A percentile compares a stretch with the other conserved stretches of the same genome.
Conservation (phyloP, 495 filamentous ascomycete species). For the Evernia prunastri region DNA sequence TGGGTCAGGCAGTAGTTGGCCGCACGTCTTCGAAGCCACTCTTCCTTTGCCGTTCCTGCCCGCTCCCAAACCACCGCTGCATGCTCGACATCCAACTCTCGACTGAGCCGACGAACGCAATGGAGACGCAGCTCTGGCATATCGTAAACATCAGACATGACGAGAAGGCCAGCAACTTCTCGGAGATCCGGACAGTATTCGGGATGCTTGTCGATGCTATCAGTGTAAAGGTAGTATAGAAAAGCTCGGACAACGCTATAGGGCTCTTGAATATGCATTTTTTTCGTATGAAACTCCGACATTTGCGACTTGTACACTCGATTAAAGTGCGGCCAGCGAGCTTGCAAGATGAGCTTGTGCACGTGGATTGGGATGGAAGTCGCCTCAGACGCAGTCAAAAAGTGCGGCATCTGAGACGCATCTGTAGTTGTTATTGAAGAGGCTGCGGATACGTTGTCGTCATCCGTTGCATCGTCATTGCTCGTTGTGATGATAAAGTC, state of each 20-base stretch:
- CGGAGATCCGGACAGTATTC: constrained; percentile 63
- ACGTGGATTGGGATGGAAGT: constrained; percentile 87
- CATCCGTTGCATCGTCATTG: constrained; percentile 59
- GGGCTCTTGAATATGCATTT: constrained; percentile 95
- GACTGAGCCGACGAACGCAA: constrained; percentile 78
- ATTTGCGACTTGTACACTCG: constrained; percentile 87
- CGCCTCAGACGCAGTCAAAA: constrained; percentile 53
- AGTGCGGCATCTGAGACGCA: constrained; percentile 40
- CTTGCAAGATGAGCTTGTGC: constrained; percentile 85
- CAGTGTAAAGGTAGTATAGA: constrained; percentile 92
- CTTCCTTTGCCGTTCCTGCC: constrained; percentile 79
- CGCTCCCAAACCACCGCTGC: constrained; percentile 96
- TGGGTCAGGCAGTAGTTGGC: constrained; percentile 82
- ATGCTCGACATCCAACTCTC: constrained; percentile 87
- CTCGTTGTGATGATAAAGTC: constrained; percentile 84
- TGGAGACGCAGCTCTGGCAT: constrained; percentile 86
- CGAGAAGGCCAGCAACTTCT: constrained; percentile 90
- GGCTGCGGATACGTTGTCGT: constrained; percentile 49
- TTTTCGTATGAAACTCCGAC: constrained; percentile 91
- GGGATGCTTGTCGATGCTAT: constrained; percentile 67
- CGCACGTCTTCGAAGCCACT: constrained; percentile 84
- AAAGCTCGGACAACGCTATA: constrained; percentile 93
- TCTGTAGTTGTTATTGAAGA: constrained; percentile 29
- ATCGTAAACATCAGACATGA: constrained; percentile 96
- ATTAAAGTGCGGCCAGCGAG: constrained; percentile 94